Evolutionary conservation across 495 filamentous ascomycete genomes (phyloP), one percentile per base, ranked within the genome.

Genomic region (Talaromyces adpressus): DNA sequence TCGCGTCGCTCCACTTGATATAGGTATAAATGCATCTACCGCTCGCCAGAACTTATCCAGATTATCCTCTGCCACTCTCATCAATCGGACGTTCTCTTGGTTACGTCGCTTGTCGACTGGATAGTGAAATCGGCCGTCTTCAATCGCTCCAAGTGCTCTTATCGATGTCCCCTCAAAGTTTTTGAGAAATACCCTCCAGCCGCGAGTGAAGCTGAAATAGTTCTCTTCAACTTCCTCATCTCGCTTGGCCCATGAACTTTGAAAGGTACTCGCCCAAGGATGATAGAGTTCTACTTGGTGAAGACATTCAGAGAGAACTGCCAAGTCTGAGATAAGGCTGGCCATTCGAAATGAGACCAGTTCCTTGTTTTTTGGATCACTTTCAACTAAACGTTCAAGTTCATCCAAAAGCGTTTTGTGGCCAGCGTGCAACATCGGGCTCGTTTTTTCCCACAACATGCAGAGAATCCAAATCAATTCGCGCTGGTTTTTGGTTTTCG

Each of bases 31-130:
- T 23, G 36, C 56, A 52, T 79, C 75, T 23, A 76, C 32, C 1
- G 61, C 57, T 6, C 25, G 51, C 85, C 84, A 87, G 66, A 85
- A 82, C 0, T 16, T 32, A 64, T 85, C 82, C 5, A 86, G 71
- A 62, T 77, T 74, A 0, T 59, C 36, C 61, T 87, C 83, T 3
- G 82, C 82, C 6, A 41, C 20, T 23, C 71, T 71, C 69, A 83
- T 76, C 3, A 66, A 59, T n/a, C 76, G 72, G 0, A 75, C 70
- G 47, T 71, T 85, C 51, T 77, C 72, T 53, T 72, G 72, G 12
- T 73, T 84, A 6, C 72, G 71, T 18, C 72, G 76, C 64, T 83
- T 84, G 12, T 80, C 75, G 5, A 72, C 64, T 14, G 83, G 82
- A 66, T 87, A 85, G 36, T 68, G 32, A 61, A 83, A 84, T 45